A percentile compares a stretch with the other conserved stretches of the same genome.
Evolutionary conservation across 1,284 basidiomycete genomes (phyloP).

Genomic region (Microbotryomycetes sp.): DNA sequence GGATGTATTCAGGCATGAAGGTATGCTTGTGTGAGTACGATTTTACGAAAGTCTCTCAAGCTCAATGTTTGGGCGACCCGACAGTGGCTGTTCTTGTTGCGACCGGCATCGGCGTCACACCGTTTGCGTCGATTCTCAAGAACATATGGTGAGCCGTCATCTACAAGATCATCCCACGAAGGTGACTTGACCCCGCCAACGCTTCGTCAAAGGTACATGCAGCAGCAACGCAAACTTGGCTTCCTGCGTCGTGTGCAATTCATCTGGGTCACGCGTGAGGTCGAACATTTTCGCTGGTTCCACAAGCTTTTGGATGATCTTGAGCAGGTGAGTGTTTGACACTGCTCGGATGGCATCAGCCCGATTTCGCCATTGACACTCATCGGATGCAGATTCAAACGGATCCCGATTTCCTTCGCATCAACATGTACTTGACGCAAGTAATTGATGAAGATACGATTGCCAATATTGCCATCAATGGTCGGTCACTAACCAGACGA

Average conservation of each 20-base stretch:
- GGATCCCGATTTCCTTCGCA: slow-evolving; percentile 71
- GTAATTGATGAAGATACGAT: slow-evolving; percentile 76
- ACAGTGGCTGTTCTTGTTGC: slow-evolving; percentile 72
- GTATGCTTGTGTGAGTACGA: background rate
- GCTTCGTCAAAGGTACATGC: slow-evolving; percentile 53
- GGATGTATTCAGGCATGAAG: slow-evolving; percentile 74
- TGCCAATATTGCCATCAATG: slow-evolving; percentile 82
- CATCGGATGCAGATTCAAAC: slow-evolving; percentile 8
- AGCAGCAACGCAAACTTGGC: slow-evolving; percentile 65
- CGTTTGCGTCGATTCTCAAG: slow-evolving; percentile 84
- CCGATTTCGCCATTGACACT: background rate
- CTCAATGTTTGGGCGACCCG: background rate
- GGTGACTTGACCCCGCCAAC: background rate
- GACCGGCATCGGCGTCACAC: slow-evolving; percentile 77
- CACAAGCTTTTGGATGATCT: slow-evolving; percentile 74
- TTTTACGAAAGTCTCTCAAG: background rate
- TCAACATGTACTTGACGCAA: slow-evolving; percentile 83
- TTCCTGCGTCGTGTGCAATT: slow-evolving; percentile 77
- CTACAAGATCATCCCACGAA: no score
- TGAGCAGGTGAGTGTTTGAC: slow-evolving; percentile 62
- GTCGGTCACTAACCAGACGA: slow-evolving; percentile 41
- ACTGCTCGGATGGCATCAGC: background rate
- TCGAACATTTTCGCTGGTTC: slow-evolving; percentile 84
- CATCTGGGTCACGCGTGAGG: slow-evolving; percentile 56
- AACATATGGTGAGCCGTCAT: slow-evolving; percentile 62